These are phyloP conservation scores for Malassezia yamatoensis DNA, from an alignment of 1,284 basidiomycete genomes.

Conservation along the genomic window DNA sequence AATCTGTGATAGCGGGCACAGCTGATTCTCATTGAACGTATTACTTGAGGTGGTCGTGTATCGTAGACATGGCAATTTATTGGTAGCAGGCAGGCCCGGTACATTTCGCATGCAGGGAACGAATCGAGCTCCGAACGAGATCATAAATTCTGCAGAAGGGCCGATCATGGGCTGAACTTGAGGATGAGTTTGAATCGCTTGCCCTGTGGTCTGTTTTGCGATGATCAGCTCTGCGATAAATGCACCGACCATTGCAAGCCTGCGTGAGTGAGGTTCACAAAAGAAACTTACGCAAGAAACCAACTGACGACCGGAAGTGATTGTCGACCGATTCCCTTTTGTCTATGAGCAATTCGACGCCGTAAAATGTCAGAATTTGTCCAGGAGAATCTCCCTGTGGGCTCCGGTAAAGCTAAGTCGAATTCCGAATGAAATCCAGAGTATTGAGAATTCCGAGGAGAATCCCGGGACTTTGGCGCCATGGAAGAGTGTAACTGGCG, in stretches of 20 bases:
- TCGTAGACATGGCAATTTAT: conserved; percentile 53
- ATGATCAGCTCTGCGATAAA: conserved; percentile 44
- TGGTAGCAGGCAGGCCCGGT: conserved; percentile 51
- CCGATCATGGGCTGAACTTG: conserved; percentile 84
- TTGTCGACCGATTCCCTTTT: conserved; percentile 71
- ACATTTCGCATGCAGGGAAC: conserved; percentile 70
- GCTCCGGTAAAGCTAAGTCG: not conserved
- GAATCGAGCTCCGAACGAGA: conserved; percentile 78
- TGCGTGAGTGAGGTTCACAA: conserved; percentile 1
- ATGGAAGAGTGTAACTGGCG: conserved; percentile 22
- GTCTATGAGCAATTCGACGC: conserved; percentile 49
- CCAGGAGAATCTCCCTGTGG: conserved; percentile 8
- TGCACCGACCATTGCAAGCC: conserved; percentile 55
- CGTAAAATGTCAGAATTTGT: conserved; percentile 25
- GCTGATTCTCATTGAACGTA: conserved; percentile 39
- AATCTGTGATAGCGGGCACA: conserved; percentile 69
- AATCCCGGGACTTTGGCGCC: too few species aligned
- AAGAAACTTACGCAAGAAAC: conserved; percentile 48
- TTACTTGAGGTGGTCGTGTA: conserved; percentile 51
- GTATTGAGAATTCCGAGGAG: too few species aligned
- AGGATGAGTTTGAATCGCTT: conserved; percentile 53
- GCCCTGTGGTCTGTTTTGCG: conserved; percentile 37
- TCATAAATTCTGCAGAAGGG: conserved; percentile 70
- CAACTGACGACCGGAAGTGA: conserved; percentile 59
- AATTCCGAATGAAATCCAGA: too few species aligned